Conservation (phyloP, 2,329 filamentous ascomycete genomes). For the Macroventuria anomochaeta region DNA sequence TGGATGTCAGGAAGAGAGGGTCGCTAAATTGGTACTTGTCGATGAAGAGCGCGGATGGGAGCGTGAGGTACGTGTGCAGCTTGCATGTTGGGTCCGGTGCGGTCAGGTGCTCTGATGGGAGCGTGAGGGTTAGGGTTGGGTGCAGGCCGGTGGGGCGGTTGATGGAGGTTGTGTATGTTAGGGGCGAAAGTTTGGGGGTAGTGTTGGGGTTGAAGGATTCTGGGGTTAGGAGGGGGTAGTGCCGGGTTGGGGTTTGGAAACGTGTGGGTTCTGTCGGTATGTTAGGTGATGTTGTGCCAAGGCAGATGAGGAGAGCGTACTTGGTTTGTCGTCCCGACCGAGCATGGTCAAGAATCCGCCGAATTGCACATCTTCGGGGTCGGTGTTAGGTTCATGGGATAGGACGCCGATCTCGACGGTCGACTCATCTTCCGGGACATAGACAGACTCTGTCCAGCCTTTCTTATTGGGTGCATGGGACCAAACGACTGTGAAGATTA, state of each 20-base stretch:
- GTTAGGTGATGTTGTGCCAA: neutral
- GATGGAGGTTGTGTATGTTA: constrained; percentile 67
- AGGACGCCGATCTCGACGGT: constrained; percentile 84
- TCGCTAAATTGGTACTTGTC: constrained; percentile 87
- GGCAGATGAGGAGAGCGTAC: constrained; percentile 43
- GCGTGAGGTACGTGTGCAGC: constrained; percentile 79
- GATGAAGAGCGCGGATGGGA: constrained; percentile 81
- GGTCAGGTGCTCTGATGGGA: constrained; percentile 61
- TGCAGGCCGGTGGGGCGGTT: constrained; percentile 79
- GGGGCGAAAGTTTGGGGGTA: constrained; percentile 22
- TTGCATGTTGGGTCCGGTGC: constrained; percentile 62
- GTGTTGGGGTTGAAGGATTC: constrained; percentile 31
- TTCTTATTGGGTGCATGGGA: constrained; percentile 32
- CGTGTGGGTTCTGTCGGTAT: constrained; percentile 68
- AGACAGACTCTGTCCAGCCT: constrained; percentile 57
- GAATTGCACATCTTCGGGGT: constrained; percentile 77
- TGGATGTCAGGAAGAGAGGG: constrained; percentile 76
- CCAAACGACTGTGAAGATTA: constrained; percentile 73
- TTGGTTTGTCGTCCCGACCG: constrained; percentile 73
- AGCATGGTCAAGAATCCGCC: constrained; percentile 80
- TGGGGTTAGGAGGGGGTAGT: constrained; percentile 61
- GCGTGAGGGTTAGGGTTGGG: constrained; percentile 77
- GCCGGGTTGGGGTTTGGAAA: constrained; percentile 86
- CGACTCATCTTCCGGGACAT: constrained; percentile 46
- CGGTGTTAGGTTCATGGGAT: constrained; percentile 67